Percentiles rank a stretch among this genome's conserved stretches.
Conservation (phyloP, 768 basidiomycete species). For the Fibroporia radiculosa region DNA sequence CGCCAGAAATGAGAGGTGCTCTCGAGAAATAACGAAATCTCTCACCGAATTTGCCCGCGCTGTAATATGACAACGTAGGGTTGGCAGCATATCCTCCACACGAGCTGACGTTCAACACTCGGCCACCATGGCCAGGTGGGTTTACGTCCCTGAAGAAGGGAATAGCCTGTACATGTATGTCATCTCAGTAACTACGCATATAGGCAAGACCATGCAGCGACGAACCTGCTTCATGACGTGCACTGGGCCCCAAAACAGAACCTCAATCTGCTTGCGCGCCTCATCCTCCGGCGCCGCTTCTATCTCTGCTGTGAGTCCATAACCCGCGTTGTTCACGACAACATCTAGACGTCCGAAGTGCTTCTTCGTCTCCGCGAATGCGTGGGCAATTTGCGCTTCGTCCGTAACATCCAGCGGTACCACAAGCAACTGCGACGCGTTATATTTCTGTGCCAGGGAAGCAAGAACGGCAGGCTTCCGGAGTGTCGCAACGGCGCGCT, state of each 20-base stretch:
- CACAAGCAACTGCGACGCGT: conserved; percentile 21
- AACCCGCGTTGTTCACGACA: conserved; percentile 23
- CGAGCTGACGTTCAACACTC: conserved; percentile 26
- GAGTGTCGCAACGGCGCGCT: conserved; percentile 27
- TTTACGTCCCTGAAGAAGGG: conserved; percentile 13
- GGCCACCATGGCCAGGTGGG: conserved; percentile 11
- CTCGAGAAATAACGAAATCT: too few species aligned
- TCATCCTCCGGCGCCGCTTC: conserved; percentile 27
- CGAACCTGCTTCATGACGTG: conserved; percentile 29
- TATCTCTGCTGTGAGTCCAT: conserved; percentile 24
- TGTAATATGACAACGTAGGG: conserved; percentile 25
- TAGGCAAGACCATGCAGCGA: not conserved
- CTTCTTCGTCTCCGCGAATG: conserved; percentile 3
- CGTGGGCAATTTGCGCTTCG: conserved; percentile 9
- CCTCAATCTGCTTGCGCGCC: conserved; percentile 31
- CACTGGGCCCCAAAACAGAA: conserved; percentile 38
- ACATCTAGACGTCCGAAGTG: conserved; percentile 25
- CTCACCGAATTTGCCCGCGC: conserved; percentile 30
- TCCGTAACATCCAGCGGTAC: conserved; percentile 23
- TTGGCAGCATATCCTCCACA: conserved; percentile 26
- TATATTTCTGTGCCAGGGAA: conserved; percentile 16
- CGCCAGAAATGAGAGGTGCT: not conserved
- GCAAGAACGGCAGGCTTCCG: conserved; percentile 19
- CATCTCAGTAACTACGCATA: not conserved
- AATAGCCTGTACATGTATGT: conserved; percentile 5